phyloP scores from a whole-genome alignment of 495 filamentous ascomycete genomes.

The Astrothelium subdiscretum region DNA sequence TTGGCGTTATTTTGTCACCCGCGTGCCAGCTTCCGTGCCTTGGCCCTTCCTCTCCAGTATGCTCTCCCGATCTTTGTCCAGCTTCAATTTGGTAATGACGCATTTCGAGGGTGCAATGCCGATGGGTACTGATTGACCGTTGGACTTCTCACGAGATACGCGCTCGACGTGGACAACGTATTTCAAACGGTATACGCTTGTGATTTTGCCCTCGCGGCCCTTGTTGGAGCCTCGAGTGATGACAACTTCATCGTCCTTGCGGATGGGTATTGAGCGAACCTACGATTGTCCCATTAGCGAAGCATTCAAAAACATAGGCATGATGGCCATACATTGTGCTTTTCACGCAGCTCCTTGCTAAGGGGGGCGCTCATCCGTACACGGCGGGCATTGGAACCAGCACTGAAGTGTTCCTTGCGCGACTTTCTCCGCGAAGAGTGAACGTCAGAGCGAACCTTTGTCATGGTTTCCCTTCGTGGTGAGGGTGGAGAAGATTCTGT shows the following conservation, averaged over 20 bases:
- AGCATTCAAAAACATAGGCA: conserved; percentile 11
- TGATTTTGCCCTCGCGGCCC: conserved; percentile 92
- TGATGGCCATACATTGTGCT: conserved; percentile 68
- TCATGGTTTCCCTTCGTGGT: no score
- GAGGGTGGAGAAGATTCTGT: no score
- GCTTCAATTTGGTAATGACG: conserved; percentile 92
- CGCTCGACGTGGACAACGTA: conserved; percentile 89
- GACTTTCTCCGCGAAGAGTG: conserved; percentile 89
- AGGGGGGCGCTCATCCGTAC: conserved; percentile 89
- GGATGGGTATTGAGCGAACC: conserved; percentile 94
- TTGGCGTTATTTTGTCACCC: no score
- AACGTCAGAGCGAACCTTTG: no score
- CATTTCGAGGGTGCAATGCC: conserved; percentile 87
- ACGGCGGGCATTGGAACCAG: conserved; percentile 82
- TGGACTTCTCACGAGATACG: conserved; percentile 84
- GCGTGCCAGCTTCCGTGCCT: conserved; percentile 71
- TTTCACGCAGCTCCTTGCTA: conserved; percentile 88
- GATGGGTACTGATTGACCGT: conserved; percentile 80
- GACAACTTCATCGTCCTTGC: conserved; percentile 92
- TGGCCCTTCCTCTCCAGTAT: conserved; percentile 76
- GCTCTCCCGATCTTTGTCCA: conserved; percentile 94
- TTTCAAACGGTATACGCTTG: conserved; percentile 86
- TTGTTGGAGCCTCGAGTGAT: conserved; percentile 84
- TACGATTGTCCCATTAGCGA: conserved; percentile 29
- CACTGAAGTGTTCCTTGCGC: conserved; percentile 91